Percentiles rank a stretch among this genome's conserved stretches.
phyloP scores from a whole-genome alignment of 192 early-diverging fungal species.

The Umbelopsis ramanniana region DNA sequence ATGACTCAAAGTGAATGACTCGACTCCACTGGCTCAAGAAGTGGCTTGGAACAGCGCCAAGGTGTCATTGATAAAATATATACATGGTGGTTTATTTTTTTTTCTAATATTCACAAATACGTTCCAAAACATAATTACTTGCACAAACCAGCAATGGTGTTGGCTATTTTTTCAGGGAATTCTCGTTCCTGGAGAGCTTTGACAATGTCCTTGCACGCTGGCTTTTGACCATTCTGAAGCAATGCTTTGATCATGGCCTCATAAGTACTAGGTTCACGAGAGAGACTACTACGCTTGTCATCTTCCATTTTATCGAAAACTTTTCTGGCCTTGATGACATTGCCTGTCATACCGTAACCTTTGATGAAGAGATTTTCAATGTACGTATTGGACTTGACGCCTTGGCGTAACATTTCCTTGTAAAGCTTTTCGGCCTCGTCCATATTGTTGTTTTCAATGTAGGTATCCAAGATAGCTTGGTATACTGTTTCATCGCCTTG shows the following conservation, averaged over 20 bases:
- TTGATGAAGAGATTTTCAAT: constrained; percentile 65
- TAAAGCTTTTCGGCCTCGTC: constrained; percentile 49
- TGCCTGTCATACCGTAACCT: constrained; percentile 50
- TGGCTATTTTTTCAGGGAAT: constrained; percentile 46
- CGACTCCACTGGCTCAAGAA: neutral
- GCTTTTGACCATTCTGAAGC: constrained; percentile 44
- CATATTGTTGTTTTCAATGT: constrained; percentile 49
- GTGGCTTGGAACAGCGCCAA: neutral
- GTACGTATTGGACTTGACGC: constrained; percentile 49
- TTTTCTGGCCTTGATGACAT: constrained; percentile 43
- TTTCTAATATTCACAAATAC: too few relatives aligned
- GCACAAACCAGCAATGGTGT: constrained; percentile 19
- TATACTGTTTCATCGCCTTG: constrained; percentile 50
- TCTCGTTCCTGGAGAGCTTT: constrained; percentile 42
- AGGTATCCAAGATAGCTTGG: constrained; percentile 57
- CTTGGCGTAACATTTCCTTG: constrained; percentile 44
- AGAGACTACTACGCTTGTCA: constrained; percentile 37
- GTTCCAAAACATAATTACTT: constrained; percentile 3
- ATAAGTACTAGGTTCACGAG: constrained; percentile 63
- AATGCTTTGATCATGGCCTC: constrained; percentile 62
- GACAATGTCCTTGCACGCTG: constrained; percentile 43
- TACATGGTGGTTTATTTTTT: too few relatives aligned
- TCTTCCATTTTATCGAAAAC: constrained; percentile 59
- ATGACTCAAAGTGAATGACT: constrained; percentile 16
- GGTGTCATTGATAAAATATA: too few relatives aligned